Evolutionary conservation across 1,284 basidiomycete genomes (phyloP), one percentile per base, ranked within the genome.

Genomic region (Schizophyllum amplum): DNA sequence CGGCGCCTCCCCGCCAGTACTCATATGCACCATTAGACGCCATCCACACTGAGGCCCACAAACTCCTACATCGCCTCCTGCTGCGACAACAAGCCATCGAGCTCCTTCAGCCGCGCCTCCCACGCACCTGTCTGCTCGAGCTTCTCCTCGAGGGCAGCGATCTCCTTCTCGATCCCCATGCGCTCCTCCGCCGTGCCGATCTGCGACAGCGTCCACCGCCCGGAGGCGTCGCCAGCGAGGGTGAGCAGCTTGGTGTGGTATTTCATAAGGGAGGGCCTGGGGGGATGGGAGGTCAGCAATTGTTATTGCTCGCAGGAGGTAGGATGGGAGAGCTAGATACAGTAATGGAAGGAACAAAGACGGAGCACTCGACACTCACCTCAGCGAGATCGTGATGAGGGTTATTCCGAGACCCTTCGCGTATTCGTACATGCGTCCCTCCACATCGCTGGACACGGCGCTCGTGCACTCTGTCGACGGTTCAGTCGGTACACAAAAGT

Each of bases 401-500:
- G 95, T 97, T 66, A 98, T 95, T 1, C 90, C 94, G 13, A 94
- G 73, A n/a, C 84, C 80, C 71, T 98, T 98, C 42, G 92, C 90
- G 63, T 92, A 86, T 67, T 96, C 90, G 73, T 98, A 98, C 92
- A 99, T 95, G 59, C 87, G 77, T 0, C 94, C 94, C 69, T 98
- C 95, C 21, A 98, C 94, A 67, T 98, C 96, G 57, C 92, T 94
- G 7, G 94, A 97, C 5, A 99, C 94, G 1, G 96, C 96, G 61
- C 90, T 94, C 4, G 95, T 98, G 72, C 93, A 96, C 69, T 98
- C 95, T 90, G 68, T 11, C 52, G 17, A 52, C 24, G 22, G 20
- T 4, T 22, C 4, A 56, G 23, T 27, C 24, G 42, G 21, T 47
- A 46, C 20, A 33, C 55, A 51, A 23, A 23, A 51, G 17, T 9